phyloP scores from a whole-genome alignment of 805 yeast genomes.

The Wickerhamomyces ciferrii region DNA sequence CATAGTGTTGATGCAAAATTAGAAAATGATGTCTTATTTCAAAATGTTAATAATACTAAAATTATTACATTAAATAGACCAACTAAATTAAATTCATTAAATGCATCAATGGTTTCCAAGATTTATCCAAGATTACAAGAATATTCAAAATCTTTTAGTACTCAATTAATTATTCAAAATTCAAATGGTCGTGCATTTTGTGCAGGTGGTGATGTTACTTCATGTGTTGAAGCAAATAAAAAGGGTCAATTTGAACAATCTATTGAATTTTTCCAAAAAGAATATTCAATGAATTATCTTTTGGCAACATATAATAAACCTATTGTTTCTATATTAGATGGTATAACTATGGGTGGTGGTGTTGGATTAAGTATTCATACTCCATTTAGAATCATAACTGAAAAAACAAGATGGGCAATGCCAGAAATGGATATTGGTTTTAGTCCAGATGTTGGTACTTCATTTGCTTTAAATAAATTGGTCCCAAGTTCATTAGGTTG shows the following conservation, averaged over 20 bases:
- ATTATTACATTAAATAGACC: slow-evolving; percentile 76
- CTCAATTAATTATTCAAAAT: slow-evolving; percentile 62
- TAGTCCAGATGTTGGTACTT: slow-evolving; percentile 93
- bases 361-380: slow-evolving; percentile 89
- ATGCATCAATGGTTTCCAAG: slow-evolving; percentile 65
- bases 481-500: slow-evolving; percentile 76
- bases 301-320: slow-evolving; percentile 86
- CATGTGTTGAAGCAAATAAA: slow-evolving; percentile 59
- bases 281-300: slow-evolving; percentile 75
- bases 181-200: slow-evolving; percentile 66
- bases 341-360: slow-evolving; percentile 98
- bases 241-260: slow-evolving; percentile 42
- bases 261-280: slow-evolving; percentile 65
- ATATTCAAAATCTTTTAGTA: slow-evolving; percentile 62
- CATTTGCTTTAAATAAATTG: slow-evolving; percentile 80
- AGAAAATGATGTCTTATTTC: slow-evolving; percentile 56
- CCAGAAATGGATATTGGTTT: slow-evolving; percentile 97
- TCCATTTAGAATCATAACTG: slow-evolving; percentile 92
- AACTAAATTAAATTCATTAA: slow-evolving; percentile 78
- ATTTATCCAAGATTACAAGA: slow-evolving; percentile 73
- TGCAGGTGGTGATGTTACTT: slow-evolving; percentile 95
- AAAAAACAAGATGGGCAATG: slow-evolving; percentile 89
- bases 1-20: not conserved
- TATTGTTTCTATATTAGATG: slow-evolving; percentile 78
- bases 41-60: slow-evolving; percentile 60